phyloP scores from a whole-genome alignment of 805 yeast genomes.

The Candida maesae region DNA sequence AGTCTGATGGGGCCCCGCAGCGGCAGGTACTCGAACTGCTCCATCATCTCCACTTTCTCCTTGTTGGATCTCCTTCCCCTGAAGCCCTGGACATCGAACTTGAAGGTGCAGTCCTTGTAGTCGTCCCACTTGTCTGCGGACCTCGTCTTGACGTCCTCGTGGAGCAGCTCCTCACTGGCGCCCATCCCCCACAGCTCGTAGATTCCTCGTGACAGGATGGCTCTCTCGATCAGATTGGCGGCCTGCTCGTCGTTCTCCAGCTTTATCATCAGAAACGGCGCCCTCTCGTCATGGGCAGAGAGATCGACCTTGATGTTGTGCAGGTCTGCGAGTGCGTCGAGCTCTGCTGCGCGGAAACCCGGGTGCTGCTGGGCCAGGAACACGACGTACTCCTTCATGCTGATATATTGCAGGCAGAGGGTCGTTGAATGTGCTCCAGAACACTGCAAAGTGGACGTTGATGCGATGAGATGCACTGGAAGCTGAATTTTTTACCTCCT shows the following conservation, averaged over 20 bases:
- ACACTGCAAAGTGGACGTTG: no score
- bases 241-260: conserved; percentile 71
- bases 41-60: conserved; percentile 59
- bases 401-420: no score
- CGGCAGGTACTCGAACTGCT: conserved; percentile 63
- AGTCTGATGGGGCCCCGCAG: conserved; percentile 75
- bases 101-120: conserved; percentile 54
- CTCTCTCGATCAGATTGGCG: conserved; percentile 52
- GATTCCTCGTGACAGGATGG: conserved; percentile 68
- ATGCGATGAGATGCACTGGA: conserved; percentile 1
- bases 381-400: conserved; percentile 62
- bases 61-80: conserved; percentile 58
- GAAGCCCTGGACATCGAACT: conserved; percentile 76
- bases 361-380: conserved; percentile 83
- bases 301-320: conserved; percentile 55
- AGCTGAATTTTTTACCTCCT: background rate
- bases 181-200: conserved; percentile 88
- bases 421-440: no score
- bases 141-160: conserved; percentile 37
- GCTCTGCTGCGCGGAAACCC: conserved; percentile 74
- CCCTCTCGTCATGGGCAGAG: conserved; percentile 48
- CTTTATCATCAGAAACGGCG: conserved; percentile 70
- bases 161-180: conserved; percentile 49
- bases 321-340: conserved; percentile 77
- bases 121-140: conserved; percentile 19